Conservation (phyloP, 2,329 filamentous ascomycete species). For the Fusarium devonianum region DNA sequence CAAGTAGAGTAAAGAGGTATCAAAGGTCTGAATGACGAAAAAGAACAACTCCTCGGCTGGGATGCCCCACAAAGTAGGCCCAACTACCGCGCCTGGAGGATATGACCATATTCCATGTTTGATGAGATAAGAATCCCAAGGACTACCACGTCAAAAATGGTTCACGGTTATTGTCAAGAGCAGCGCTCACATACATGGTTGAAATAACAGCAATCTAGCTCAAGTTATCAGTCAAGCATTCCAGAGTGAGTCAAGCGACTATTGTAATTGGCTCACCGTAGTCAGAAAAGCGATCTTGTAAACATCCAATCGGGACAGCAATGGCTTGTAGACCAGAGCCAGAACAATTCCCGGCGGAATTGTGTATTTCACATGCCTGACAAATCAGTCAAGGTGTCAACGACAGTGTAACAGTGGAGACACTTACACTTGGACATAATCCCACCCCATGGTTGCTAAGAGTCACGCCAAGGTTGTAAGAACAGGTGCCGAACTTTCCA, state of each 20-base stretch:
- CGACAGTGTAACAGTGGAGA: too few relatives aligned
- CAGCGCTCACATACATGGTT: slow-evolving; percentile 63
- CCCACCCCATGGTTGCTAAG: slow-evolving; percentile 24
- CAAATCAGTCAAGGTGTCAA: too few relatives aligned
- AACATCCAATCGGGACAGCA: slow-evolving; percentile 29
- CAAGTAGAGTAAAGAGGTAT: slow-evolving; percentile 72
- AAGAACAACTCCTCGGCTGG: slow-evolving; percentile 79
- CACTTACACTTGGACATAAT: slow-evolving; percentile 38
- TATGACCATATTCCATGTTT: slow-evolving; percentile 74
- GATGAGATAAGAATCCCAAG: slow-evolving; percentile 81
- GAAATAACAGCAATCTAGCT: slow-evolving; percentile 63
- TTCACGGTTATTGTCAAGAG: too few relatives aligned
- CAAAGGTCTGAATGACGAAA: slow-evolving; percentile 79
- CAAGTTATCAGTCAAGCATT: too few relatives aligned
- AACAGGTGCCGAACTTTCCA: too few relatives aligned
- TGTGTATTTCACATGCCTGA: slow-evolving; percentile 36
- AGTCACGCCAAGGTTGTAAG: too few relatives aligned
- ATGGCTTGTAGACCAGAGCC: slow-evolving; percentile 21
- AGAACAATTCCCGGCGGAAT: slow-evolving; percentile 29
- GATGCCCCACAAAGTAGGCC: slow-evolving; percentile 68
- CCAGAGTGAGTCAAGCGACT: too few relatives aligned
- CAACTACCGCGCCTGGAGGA: slow-evolving; percentile 68
- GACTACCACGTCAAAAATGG: too few relatives aligned
- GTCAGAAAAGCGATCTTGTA: slow-evolving; percentile 30
- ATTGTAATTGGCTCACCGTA: too few relatives aligned